A percentile compares a stretch with the other conserved stretches of the same genome.
These are phyloP conservation scores for Lactarius indigo DNA, from an alignment of 768 basidiomycete genomes.

Conservation along the genomic window DNA sequence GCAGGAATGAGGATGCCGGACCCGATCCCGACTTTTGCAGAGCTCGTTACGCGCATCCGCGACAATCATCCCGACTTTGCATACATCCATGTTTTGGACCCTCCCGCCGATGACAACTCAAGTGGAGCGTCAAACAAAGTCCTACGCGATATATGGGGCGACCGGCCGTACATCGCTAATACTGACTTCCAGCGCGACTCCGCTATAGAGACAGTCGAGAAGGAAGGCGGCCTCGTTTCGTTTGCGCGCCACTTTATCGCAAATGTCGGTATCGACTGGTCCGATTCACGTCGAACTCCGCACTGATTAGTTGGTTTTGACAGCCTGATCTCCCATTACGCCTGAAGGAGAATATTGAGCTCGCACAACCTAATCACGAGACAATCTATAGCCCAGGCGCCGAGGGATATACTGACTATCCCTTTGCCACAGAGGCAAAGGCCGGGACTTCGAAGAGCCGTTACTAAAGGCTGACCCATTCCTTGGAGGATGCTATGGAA, in stretches of 20 bases:
- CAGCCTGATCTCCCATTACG: constrained; percentile 26
- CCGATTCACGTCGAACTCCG: not conserved
- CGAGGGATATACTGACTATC: constrained; percentile 26
- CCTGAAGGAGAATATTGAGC: constrained; percentile 2
- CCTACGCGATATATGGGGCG: constrained; percentile 29
- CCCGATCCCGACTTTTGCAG: constrained; percentile 30
- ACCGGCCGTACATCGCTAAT: constrained; percentile 27
- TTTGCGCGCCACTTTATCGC: constrained; percentile 19
- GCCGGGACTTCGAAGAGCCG: not conserved
- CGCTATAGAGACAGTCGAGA: constrained; percentile 24
- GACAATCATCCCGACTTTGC: constrained; percentile 18
- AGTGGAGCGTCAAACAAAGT: constrained; percentile 25
- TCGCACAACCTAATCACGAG: not conserved
- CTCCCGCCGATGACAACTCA: constrained; percentile 7
- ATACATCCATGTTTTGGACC: constrained; percentile 35
- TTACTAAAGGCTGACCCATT: not conserved
- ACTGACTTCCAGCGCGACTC: constrained; percentile 28
- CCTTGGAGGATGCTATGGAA: not conserved
- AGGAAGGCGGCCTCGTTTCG: constrained; percentile 19
- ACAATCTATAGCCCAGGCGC: constrained; percentile 2
- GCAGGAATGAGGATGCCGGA: constrained; percentile 24
- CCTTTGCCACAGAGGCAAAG: constrained; percentile 11
- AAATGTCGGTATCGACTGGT: constrained; percentile 7
- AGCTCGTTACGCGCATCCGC: constrained; percentile 30
- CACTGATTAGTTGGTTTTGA: not conserved